phyloP scores from a whole-genome alignment of 2,329 filamentous ascomycete species.

The Aspergillus intermedius region DNA sequence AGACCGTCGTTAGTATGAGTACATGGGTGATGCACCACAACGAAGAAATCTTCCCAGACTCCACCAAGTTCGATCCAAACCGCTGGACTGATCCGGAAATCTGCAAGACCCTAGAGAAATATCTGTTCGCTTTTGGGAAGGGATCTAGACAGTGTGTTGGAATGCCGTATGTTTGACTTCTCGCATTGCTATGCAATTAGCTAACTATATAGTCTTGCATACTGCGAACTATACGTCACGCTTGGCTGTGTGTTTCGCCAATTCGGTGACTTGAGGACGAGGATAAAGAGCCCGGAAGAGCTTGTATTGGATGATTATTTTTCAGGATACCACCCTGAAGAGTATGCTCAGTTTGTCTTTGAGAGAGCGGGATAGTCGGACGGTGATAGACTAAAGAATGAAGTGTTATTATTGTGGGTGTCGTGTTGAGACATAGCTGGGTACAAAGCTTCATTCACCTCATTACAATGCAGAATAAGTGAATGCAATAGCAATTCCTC shows the following conservation, averaged over 20 bases:
- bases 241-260: slow-evolving; percentile 25
- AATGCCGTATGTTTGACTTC: slow-evolving; percentile 20
- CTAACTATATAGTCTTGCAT: slow-evolving; percentile 21
- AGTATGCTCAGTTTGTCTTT: slow-evolving; percentile 18
- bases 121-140: slow-evolving; percentile 33
- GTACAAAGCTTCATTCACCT: neutral
- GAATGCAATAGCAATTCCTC: neutral
- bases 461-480: neutral
- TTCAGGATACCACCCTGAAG: slow-evolving; percentile 14
- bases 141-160: slow-evolving; percentile 30
- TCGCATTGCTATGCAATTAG: no score
- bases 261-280: slow-evolving; percentile 18
- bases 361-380: neutral
- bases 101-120: slow-evolving; percentile 17
- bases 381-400: neutral
- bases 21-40: slow-evolving; percentile 28
- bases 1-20: slow-evolving; percentile 28
- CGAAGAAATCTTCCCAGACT: slow-evolving; percentile 25
- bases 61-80: slow-evolving; percentile 28
- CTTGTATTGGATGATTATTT: slow-evolving; percentile 27
- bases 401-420: neutral
- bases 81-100: slow-evolving; percentile 25
- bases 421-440: neutral
- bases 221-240: slow-evolving; percentile 29
- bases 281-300: slow-evolving; percentile 14